Percentiles rank a stretch among this genome's conserved stretches.
Evolutionary conservation across 2,329 filamentous ascomycete species (phyloP).

Genomic region (Cercospora canescens): DNA sequence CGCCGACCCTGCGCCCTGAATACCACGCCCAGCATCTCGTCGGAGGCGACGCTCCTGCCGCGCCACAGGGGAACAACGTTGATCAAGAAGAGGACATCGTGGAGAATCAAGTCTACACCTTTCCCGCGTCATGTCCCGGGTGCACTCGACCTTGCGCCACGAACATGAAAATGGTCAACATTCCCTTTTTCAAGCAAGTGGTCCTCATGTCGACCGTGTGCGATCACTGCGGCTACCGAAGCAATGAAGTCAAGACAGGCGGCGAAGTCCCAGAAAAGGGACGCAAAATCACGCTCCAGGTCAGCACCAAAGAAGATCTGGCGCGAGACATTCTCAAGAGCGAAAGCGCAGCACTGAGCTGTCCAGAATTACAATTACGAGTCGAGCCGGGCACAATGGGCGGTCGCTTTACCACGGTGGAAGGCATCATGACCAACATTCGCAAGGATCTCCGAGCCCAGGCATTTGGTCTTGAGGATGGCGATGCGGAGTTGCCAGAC

Average conservation of each 20-base stretch:
- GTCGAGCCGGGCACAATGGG: constrained; percentile 94
- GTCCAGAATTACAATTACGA: constrained; percentile 80
- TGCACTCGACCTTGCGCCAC: constrained; percentile 84
- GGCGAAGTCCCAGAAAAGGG: constrained; percentile 87
- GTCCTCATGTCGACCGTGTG: constrained; percentile 94
- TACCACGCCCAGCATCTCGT: constrained; percentile 51
- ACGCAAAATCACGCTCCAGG: constrained; percentile 75
- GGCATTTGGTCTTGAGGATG: constrained; percentile 75
- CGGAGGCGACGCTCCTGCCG: constrained; percentile 18
- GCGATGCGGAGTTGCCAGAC: constrained; percentile 39
- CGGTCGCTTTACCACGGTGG: constrained; percentile 94
- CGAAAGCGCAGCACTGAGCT: constrained; percentile 84
- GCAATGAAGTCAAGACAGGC: constrained; percentile 96
- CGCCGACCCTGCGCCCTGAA: constrained; percentile 56
- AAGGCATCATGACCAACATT: constrained; percentile 89
- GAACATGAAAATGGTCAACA: constrained; percentile 98
- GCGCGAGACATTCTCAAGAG: constrained; percentile 93
- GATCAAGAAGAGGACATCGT: constrained; percentile 70
- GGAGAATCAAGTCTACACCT: constrained; percentile 88
- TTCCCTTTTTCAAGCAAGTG: constrained; percentile 97
- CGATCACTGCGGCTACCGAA: constrained; percentile 83
- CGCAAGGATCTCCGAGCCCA: constrained; percentile 83
- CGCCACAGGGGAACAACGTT: constrained; percentile 41
- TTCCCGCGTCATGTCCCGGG: constrained; percentile 88
- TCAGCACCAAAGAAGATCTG: constrained; percentile 71